These are phyloP conservation scores for Diaporthe sp. DNA, from an alignment of 2,329 filamentous ascomycete species.

Conservation along the genomic window DNA sequence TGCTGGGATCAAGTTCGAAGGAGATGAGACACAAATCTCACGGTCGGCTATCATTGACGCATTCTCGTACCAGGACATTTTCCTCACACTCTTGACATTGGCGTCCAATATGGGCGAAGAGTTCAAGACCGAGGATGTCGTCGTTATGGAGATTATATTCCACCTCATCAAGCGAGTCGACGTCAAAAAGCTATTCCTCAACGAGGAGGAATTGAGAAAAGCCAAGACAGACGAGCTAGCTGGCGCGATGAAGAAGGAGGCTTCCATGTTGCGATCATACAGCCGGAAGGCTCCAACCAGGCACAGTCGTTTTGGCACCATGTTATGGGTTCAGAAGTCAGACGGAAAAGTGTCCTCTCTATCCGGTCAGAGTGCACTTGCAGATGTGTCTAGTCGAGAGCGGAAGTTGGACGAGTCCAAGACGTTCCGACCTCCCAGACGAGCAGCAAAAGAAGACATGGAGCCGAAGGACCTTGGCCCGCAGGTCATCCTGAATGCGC, in stretches of 20 bases:
- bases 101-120: constrained; percentile 95
- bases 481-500: constrained; percentile 75
- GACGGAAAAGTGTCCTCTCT: constrained; percentile 87
- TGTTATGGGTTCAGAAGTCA: constrained; percentile 94
- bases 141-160: constrained; percentile 93
- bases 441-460: constrained; percentile 70
- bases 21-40: constrained; percentile 91
- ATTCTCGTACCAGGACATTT: constrained; percentile 91
- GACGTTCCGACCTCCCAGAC: constrained; percentile 86
- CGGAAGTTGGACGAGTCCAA: constrained; percentile 93
- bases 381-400: constrained; percentile 78
- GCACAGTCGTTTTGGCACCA: constrained; percentile 95
- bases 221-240: constrained; percentile 81
- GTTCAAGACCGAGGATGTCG: constrained; percentile 88
- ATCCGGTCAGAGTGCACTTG: constrained; percentile 88
- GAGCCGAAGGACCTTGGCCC: constrained; percentile 82
- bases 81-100: constrained; percentile 85
- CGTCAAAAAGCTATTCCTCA: constrained; percentile 86
- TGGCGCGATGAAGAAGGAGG: constrained; percentile 83
- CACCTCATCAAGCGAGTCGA: constrained; percentile 93
- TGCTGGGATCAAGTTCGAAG: constrained; percentile 79
- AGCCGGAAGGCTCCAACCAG: constrained; percentile 84
- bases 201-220: constrained; percentile 77
- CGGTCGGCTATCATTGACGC: constrained; percentile 89
- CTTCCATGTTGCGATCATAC: constrained; percentile 82